Percentiles rank a stretch among this genome's conserved stretches.
Evolutionary conservation across 495 filamentous ascomycete species (phyloP).

Genomic region (Cenococcum geophilum): DNA sequence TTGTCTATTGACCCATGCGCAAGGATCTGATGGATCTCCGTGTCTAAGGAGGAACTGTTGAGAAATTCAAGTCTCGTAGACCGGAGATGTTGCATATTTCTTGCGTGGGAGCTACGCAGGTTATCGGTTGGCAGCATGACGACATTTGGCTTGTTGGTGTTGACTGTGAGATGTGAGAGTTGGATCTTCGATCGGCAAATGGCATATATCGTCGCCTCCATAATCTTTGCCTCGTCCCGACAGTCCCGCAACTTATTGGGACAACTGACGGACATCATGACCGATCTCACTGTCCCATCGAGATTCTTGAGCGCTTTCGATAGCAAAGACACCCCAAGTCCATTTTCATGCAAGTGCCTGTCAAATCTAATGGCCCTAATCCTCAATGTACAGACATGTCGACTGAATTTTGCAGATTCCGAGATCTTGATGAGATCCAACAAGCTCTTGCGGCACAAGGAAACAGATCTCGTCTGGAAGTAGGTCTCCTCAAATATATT

Average conservation of each 20-base stretch:
- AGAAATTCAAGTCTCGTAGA: slow-evolving; percentile 16
- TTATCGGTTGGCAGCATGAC: not conserved
- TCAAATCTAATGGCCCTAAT: slow-evolving; percentile 12
- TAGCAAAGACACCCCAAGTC: slow-evolving; percentile 4
- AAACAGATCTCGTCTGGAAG: slow-evolving; percentile 14
- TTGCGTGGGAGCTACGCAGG: not conserved
- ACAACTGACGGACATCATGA: slow-evolving; percentile 12
- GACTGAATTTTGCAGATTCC: slow-evolving; percentile 1
- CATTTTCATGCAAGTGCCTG: slow-evolving; percentile 1
- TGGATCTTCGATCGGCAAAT: slow-evolving; percentile 8
- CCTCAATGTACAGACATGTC: slow-evolving; percentile 6
- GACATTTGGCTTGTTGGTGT: slow-evolving; percentile 14
- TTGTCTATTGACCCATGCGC: slow-evolving; percentile 6
- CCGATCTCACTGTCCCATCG: slow-evolving; percentile 4
- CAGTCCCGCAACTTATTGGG: slow-evolving; percentile 2
- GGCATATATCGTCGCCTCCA: slow-evolving; percentile 5
- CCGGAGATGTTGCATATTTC: slow-evolving; percentile 5
- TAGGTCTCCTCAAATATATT: slow-evolving; percentile 12
- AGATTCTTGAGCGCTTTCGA: slow-evolving; percentile 12
- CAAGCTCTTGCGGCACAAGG: slow-evolving; percentile 10
- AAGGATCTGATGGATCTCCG: slow-evolving; percentile 10
- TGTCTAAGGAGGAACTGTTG: slow-evolving; percentile 10
- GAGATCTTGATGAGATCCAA: slow-evolving; percentile 4
- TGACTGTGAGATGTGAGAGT: slow-evolving; percentile 7
- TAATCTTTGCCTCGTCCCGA: slow-evolving; percentile 5